These are phyloP conservation scores for Pseudocercospora crystallina DNA, from an alignment of 2,329 filamentous ascomycete species.

Conservation along the genomic window DNA sequence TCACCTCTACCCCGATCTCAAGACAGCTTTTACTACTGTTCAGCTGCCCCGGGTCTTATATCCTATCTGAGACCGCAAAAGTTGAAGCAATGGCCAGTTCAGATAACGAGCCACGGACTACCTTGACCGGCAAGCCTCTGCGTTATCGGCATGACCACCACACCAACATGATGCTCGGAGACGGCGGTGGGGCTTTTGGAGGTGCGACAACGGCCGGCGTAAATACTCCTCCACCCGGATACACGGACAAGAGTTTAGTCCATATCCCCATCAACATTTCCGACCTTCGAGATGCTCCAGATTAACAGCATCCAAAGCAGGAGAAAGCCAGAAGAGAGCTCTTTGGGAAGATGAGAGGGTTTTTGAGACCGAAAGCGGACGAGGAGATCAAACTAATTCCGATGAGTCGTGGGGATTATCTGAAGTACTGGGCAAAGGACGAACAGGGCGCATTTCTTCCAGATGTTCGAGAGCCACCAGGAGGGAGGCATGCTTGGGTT, in stretches of 20 bases:
- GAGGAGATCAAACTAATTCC: conserved; percentile 21
- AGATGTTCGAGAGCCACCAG: conserved; percentile 17
- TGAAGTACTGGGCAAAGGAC: conserved; percentile 25
- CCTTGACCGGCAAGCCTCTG: conserved; percentile 17
- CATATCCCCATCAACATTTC: conserved; percentile 22
- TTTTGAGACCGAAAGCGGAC: not conserved
- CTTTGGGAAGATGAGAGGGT: not conserved
- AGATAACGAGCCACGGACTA: not conserved
- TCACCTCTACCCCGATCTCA: too few species aligned
- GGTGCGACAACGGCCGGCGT: conserved; percentile 9
- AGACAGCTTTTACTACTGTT: too few species aligned
- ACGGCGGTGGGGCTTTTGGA: conserved; percentile 1
- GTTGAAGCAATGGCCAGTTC: too few species aligned
- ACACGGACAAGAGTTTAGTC: conserved; percentile 23
- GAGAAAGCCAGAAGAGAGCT: conserved; percentile 3
- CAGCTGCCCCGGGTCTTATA: too few species aligned
- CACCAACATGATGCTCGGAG: conserved; percentile 9
- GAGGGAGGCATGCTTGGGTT: conserved; percentile 22
- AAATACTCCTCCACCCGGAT: conserved; percentile 22
- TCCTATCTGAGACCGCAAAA: too few species aligned
- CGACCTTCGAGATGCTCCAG: not conserved
- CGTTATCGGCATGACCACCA: conserved; percentile 14
- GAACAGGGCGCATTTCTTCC: conserved; percentile 21
- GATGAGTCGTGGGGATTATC: conserved; percentile 25
- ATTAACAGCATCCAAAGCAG: too few species aligned